Conservation (phyloP, 2,329 filamentous ascomycete species). For the Didymella sp. region DNA sequence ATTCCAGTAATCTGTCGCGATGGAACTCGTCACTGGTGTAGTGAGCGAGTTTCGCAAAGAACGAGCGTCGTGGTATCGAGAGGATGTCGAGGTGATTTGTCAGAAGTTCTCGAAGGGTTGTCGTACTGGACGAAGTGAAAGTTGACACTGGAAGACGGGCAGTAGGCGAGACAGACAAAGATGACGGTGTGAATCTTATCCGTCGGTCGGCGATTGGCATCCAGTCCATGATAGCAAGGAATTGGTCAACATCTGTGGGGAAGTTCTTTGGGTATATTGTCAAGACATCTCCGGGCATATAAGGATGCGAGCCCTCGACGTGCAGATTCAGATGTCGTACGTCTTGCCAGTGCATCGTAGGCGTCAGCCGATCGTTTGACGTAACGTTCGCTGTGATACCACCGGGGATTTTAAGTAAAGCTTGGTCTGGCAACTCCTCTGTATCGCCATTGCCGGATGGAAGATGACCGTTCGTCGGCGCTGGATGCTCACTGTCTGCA, state of each 20-base stretch:
- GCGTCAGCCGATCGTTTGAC: constrained; percentile 76
- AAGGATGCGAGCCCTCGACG: constrained; percentile 54
- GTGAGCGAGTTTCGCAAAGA: constrained; percentile 79
- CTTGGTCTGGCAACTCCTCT: constrained; percentile 45
- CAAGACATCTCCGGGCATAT: constrained; percentile 78
- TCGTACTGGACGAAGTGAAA: constrained; percentile 47
- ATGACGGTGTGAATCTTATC: constrained; percentile 61
- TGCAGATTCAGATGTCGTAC: constrained; percentile 78
- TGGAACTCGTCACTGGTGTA: constrained; percentile 77
- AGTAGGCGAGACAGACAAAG: constrained; percentile 42
- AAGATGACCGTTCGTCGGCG: constrained; percentile 1
- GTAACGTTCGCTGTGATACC: constrained; percentile 65
- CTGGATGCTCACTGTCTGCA: constrained; percentile 27
- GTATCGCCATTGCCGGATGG: constrained; percentile 8
- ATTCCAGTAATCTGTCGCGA: constrained; percentile 81
- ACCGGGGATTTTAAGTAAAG: constrained; percentile 65
- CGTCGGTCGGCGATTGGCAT: constrained; percentile 71
- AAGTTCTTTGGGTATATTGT: constrained; percentile 90
- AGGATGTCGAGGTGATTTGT: constrained; percentile 87
- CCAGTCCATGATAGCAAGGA: constrained; percentile 85
- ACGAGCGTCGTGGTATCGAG: constrained; percentile 84
- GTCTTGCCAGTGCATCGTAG: constrained; percentile 86
- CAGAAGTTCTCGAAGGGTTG: constrained; percentile 77
- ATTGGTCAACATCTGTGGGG: constrained; percentile 74
- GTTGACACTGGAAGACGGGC: constrained; percentile 50